Evolutionary conservation across 106 monocot species (phyloP).

Genomic region (Platanthera zijinensis): DNA sequence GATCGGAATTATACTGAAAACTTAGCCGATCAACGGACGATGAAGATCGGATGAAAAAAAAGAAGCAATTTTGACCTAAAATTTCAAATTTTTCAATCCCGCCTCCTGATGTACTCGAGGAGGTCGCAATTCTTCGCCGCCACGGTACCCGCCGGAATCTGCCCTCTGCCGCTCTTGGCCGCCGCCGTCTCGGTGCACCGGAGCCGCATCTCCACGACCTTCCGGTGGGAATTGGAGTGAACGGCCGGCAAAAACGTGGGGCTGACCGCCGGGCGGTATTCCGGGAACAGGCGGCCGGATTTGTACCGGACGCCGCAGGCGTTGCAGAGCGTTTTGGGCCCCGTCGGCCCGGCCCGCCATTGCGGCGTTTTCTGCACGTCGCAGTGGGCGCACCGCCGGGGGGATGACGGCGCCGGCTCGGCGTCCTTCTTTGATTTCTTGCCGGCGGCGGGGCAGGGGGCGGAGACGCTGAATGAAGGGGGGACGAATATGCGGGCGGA

Average conservation of each 20-base stretch:
- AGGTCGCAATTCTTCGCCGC: conserved; percentile 5
- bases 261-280: conserved; percentile 27
- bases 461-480: conserved; percentile 2
- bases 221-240: conserved; percentile 7
- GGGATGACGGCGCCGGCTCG: not conserved
- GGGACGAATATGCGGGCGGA: conserved; percentile 11
- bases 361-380: conserved; percentile 15
- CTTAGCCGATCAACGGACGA: too few relatives aligned
- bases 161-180: not conserved
- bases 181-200: not conserved
- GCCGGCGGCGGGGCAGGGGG: conserved; percentile 4
- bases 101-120: conserved; percentile 4
- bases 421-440: not conserved
- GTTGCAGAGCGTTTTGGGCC: conserved; percentile 21
- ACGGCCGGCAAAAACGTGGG: conserved; percentile 20
- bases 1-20: too few relatives aligned
- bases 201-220: conserved; percentile 8
- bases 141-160: not conserved
- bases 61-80: too few relatives aligned
- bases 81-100: not conserved
- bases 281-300: conserved; percentile 29
- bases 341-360: conserved; percentile 24
- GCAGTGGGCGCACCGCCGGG: not conserved
- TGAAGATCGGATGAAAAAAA: too few relatives aligned
- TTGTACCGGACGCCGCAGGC: conserved; percentile 26